Percentiles rank a stretch among this genome's conserved stretches.
Evolutionary conservation across 2,329 filamentous ascomycete genomes (phyloP).

Genomic region (Lasiodiplodia sp.): DNA sequence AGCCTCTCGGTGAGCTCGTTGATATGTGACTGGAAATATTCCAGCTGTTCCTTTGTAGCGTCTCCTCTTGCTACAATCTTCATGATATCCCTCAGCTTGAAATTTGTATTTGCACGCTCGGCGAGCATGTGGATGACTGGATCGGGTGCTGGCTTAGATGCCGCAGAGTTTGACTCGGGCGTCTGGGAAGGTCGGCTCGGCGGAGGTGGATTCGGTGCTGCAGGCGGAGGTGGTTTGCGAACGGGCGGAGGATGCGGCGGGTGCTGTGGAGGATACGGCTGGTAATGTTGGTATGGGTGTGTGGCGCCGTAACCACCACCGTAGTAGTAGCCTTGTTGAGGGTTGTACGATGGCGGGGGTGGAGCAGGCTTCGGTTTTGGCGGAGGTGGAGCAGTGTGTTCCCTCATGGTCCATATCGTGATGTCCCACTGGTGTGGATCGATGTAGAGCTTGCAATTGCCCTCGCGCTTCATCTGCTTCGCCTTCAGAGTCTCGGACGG

Average conservation of each 20-base stretch:
- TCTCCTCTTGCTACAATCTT: conserved; percentile 80
- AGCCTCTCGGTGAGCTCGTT: conserved; percentile 72
- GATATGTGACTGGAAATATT: conserved; percentile 80
- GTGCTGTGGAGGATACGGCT: conserved; percentile 36
- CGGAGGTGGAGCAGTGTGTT: conserved; percentile 60
- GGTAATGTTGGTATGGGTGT: conserved; percentile 30
- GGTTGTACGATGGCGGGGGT: conserved; percentile 38
- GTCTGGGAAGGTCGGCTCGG: conserved; percentile 24
- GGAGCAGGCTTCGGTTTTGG: conserved; percentile 34
- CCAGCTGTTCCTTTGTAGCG: conserved; percentile 73
- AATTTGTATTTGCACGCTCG: conserved; percentile 75
- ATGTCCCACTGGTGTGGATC: conserved; percentile 84
- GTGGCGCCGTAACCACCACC: conserved; percentile 16
- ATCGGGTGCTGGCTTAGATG: conserved; percentile 60
- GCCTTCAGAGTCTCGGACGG: conserved; percentile 58
- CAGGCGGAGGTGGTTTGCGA: conserved; percentile 32
- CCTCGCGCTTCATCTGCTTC: conserved; percentile 47
- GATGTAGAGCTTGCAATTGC: conserved; percentile 71
- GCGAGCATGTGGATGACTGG: conserved; percentile 83
- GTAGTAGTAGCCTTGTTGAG: conserved; percentile 14
- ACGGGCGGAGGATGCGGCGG: conserved; percentile 33
- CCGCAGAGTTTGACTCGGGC: conserved; percentile 24
- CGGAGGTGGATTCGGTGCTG: conserved; percentile 30
- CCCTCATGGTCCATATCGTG: conserved; percentile 75
- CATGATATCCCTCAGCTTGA: conserved; percentile 78